phyloP scores from a whole-genome alignment of 495 filamentous ascomycete species.

The Saxophila tyrrhenica region DNA sequence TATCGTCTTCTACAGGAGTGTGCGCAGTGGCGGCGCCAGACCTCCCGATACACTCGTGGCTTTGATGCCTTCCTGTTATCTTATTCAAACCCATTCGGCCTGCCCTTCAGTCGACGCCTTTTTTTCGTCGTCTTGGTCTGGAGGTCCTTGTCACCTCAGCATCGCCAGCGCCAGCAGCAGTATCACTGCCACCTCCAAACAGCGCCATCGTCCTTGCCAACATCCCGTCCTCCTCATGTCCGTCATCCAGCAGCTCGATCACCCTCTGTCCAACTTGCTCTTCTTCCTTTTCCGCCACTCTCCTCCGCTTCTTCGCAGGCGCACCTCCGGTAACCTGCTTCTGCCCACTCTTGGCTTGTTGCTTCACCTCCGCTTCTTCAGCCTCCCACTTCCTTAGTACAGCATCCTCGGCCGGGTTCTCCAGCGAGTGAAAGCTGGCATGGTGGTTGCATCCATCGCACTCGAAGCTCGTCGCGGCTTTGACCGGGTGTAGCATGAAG shows the following conservation, averaged over 20 bases:
- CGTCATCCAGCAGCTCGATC: background rate
- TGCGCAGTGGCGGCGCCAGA: background rate
- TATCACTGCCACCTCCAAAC: background rate
- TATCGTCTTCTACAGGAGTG: no score
- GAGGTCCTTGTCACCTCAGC: no score
- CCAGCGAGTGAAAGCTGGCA: conserved; percentile 43
- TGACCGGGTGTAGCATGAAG: conserved; percentile 48
- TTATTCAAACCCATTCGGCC: no score
- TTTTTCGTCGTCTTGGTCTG: background rate
- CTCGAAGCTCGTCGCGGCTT: conserved; percentile 38
- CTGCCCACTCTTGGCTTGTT: background rate
- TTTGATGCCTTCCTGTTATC: no score
- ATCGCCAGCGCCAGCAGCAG: background rate
- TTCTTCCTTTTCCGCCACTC: conserved; percentile 6
- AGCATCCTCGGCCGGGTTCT: conserved; percentile 39
- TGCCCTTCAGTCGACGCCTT: background rate
- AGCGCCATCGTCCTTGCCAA: background rate
- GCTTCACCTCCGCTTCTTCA: conserved; percentile 16
- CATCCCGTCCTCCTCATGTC: background rate
- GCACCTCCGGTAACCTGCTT: background rate
- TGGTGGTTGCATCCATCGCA: conserved; percentile 48
- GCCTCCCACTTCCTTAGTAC: conserved; percentile 32
- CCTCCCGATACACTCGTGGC: no score
- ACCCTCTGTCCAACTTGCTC: background rate
- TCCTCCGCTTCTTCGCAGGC: conserved; percentile 13